phyloP scores from a whole-genome alignment of 257 asterid genomes.

The Solanum piurae region DNA sequence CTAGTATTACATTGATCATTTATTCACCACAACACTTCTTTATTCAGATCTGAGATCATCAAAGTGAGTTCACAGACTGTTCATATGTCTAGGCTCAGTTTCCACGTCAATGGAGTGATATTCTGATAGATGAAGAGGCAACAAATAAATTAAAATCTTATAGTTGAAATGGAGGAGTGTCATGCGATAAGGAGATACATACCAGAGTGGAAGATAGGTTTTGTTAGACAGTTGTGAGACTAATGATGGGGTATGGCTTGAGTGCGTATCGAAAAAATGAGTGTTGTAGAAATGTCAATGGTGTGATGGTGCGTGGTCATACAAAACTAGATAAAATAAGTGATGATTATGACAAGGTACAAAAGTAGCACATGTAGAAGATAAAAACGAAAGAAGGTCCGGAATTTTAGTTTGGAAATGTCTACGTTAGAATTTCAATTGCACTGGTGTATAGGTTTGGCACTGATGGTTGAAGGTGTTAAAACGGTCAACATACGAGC shows the following conservation, averaged over 20 bases:
- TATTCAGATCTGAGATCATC: no score
- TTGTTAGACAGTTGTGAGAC: not conserved
- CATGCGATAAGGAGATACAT: not conserved
- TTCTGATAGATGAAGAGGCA: no score
- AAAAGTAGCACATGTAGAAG: not conserved
- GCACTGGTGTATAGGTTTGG: not conserved
- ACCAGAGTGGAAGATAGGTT: not conserved
- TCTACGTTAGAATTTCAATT: not conserved
- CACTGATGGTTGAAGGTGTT: not conserved
- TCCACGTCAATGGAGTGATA: no score
- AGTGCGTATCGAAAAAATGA: not conserved
- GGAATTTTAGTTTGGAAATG: not conserved
- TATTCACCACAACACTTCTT: no score
- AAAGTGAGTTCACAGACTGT: no score
- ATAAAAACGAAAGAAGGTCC: not conserved
- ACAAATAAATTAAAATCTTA: not conserved
- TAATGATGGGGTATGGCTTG: not conserved
- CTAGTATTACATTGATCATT: no score
- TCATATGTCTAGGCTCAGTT: no score
- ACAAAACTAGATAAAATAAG: not conserved
- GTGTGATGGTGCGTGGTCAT: not conserved
- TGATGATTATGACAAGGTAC: not conserved
- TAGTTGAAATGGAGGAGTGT: not conserved
- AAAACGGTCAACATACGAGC: not conserved
- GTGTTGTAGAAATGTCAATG: not conserved